These are phyloP conservation scores for Melastoma malabathricum DNA, from an alignment of 345 rosid species.

Conservation along the genomic window DNA sequence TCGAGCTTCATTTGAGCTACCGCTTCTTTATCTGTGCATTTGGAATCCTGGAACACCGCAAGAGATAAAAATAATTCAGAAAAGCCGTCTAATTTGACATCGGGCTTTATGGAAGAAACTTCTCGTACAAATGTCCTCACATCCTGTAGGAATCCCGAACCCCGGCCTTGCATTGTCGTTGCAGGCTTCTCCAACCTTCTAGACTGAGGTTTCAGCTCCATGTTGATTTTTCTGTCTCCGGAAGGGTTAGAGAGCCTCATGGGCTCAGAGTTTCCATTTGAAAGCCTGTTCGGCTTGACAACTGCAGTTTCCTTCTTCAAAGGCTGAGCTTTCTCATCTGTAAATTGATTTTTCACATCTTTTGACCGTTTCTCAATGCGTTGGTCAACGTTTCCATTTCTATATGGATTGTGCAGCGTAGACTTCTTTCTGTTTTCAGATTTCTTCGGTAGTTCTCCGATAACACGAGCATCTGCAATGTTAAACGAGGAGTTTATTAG, in stretches of 20 bases:
- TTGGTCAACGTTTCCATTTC: constrained; percentile 16
- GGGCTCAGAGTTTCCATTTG: neutral
- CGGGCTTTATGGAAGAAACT: constrained; percentile 1
- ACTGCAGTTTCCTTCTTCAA: neutral
- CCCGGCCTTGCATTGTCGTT: constrained; percentile 23
- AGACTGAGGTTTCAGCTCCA: constrained; percentile 17
- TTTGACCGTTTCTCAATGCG: constrained; percentile 23
- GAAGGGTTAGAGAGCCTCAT: constrained; percentile 10
- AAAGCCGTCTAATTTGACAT: too few species aligned
- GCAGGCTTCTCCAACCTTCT: constrained; percentile 23
- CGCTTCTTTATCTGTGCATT: neutral
- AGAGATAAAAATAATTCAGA: neutral
- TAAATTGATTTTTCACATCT: constrained; percentile 12
- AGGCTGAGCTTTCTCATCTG: constrained; percentile 22
- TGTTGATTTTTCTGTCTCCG: constrained; percentile 26
- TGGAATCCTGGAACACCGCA: neutral
- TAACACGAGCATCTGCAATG: constrained; percentile 70
- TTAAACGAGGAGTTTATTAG: constrained; percentile 22
- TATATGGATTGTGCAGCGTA: constrained; percentile 12
- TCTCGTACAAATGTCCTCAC: constrained; percentile 15
- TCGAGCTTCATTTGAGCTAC: neutral
- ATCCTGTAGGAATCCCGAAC: constrained; percentile 29
- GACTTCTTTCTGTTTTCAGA: constrained; percentile 31
- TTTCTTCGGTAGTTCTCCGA: constrained; percentile 46
- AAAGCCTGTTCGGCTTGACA: neutral